Evolutionary conservation across 768 basidiomycete species (phyloP).

Genomic region (Gautieria morchelliformis): DNA sequence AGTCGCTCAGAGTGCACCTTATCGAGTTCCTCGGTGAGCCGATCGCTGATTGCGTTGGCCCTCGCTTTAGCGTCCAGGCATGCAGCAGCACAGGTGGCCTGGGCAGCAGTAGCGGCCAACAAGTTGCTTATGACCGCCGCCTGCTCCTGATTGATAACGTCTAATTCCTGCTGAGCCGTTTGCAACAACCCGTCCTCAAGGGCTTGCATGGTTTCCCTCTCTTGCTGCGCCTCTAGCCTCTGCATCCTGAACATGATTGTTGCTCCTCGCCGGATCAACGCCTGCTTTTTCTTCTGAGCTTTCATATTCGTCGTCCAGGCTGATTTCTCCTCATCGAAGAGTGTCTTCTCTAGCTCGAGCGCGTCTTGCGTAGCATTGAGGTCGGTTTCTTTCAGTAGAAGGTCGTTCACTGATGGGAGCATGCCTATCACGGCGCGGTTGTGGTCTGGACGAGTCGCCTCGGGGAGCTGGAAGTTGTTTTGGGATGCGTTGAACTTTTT

Average conservation of each 20-base stretch:
- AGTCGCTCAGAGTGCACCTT: neutral
- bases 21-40: neutral
- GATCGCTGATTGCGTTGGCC: neutral
- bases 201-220: constrained; percentile 16
- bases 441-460: neutral
- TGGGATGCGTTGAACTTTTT: no score
- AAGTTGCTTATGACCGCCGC: neutral
- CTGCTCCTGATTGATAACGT: neutral
- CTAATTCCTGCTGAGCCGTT: neutral
- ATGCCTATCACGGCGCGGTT: neutral
- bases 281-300: neutral
- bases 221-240: neutral
- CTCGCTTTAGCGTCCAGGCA: neutral
- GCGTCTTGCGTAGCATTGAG: neutral
- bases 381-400: neutral
- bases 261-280: neutral
- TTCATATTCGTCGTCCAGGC: neutral
- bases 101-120: neutral
- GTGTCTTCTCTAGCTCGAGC: neutral
- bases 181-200: neutral
- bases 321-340: neutral
- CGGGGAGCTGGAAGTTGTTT: neutral
- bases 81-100: neutral
- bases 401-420: neutral
- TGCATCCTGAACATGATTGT: neutral